These are phyloP conservation scores for Hyaloperonospora arabidopsidis DNA, from an alignment of 352 stramenopile species.

Conservation along the genomic window DNA sequence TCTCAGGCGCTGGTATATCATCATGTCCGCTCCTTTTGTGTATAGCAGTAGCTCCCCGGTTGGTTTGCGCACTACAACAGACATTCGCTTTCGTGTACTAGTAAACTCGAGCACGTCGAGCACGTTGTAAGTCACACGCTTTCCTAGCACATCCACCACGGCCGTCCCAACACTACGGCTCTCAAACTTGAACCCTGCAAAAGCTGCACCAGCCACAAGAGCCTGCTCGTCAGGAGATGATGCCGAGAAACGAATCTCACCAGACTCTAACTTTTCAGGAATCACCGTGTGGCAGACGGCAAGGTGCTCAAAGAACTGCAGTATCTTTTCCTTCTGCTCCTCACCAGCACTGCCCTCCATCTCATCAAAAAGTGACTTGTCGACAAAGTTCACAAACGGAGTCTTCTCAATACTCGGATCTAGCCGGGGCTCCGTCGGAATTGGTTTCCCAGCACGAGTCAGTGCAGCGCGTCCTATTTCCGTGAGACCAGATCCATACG, in stretches of 20 bases:
- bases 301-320: constrained; percentile 79
- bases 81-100: constrained; percentile 74
- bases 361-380: constrained; percentile 52
- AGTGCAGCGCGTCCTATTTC: constrained; percentile 69
- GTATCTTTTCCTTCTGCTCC: constrained; percentile 40
- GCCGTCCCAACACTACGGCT: constrained; percentile 46
- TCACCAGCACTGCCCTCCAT: constrained; percentile 44
- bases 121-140: constrained; percentile 47
- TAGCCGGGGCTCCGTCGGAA: constrained; percentile 54
- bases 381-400: constrained; percentile 76
- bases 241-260: constrained; percentile 55
- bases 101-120: constrained; percentile 76
- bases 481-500: constrained; percentile 85
- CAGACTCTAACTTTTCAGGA: constrained; percentile 54
- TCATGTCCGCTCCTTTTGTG: constrained; percentile 90
- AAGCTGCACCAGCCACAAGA: constrained; percentile 62
- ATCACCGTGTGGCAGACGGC: constrained; percentile 83
- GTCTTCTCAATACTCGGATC: constrained; percentile 44
- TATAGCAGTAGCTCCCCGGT: constrained; percentile 56
- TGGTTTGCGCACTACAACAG: constrained; percentile 50
- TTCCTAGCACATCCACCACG: constrained; percentile 40
- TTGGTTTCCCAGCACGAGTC: constrained; percentile 47
- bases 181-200: constrained; percentile 65
- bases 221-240: constrained; percentile 84
- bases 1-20: constrained; percentile 81